These are phyloP conservation scores for Phytophthora melonis DNA, from an alignment of 352 stramenopile species.

Conservation along the genomic window DNA sequence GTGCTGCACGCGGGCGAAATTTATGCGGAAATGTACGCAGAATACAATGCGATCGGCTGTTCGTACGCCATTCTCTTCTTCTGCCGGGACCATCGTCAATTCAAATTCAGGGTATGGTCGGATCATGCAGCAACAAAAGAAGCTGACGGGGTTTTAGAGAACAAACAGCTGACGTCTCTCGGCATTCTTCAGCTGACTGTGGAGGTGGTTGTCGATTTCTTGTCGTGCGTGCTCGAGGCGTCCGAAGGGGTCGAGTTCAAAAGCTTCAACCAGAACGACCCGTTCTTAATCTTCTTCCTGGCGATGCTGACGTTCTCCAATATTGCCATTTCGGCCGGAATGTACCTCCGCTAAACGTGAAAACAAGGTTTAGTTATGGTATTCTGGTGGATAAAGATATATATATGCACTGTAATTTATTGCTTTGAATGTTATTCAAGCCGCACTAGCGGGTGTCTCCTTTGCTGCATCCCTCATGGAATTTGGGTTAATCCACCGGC, in stretches of 20 bases:
- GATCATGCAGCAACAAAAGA: constrained; percentile 4
- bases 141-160: not conserved
- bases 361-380: constrained; percentile 7
- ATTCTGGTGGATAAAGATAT: constrained; percentile 18
- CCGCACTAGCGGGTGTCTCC: constrained; percentile 8
- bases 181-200: constrained; percentile 26
- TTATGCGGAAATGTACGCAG: constrained; percentile 54
- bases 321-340: constrained; percentile 25
- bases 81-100: constrained; percentile 45
- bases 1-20: constrained; percentile 40
- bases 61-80: constrained; percentile 46
- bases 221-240: constrained; percentile 35
- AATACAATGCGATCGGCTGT: constrained; percentile 57
- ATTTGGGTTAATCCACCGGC: constrained; percentile 33
- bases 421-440: not conserved
- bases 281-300: constrained; percentile 50
- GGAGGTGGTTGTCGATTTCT: constrained; percentile 32
- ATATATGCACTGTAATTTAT: no score
- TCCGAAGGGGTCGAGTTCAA: constrained; percentile 27
- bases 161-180: constrained; percentile 5
- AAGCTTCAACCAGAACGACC: constrained; percentile 27
- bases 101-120: constrained; percentile 7
- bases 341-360: constrained; percentile 21
- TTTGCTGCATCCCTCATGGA: constrained; percentile 3
- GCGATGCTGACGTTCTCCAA: constrained; percentile 36